Conservation (phyloP, 306 rosid genomes). For the Comarum palustre region DNA sequence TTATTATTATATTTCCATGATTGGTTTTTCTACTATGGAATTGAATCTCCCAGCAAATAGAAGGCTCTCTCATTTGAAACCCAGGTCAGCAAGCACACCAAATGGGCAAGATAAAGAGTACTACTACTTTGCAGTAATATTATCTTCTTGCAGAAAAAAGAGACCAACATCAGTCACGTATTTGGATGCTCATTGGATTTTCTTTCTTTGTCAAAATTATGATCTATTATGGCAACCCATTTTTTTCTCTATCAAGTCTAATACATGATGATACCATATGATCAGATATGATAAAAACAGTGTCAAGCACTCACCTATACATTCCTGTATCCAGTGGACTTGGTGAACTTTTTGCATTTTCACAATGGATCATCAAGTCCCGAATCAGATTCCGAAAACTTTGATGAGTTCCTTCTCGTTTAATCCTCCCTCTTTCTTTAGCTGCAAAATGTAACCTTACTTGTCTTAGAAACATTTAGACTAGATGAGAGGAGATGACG, state of each 20-base stretch:
- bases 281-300: neutral
- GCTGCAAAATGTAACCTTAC: neutral
- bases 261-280: neutral
- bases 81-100: constrained; percentile 21
- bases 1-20: neutral
- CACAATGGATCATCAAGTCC: neutral
- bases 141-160: neutral
- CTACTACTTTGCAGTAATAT: neutral
- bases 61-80: constrained; percentile 10
- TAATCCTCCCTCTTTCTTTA: neutral
- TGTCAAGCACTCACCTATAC: neutral
- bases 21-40: neutral
- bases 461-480: neutral
- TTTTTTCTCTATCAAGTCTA: neutral
- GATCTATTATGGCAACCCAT: neutral
- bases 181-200: constrained; percentile 11
- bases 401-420: constrained; percentile 3
- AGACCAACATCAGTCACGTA: constrained; percentile 11
- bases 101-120: constrained; percentile 6
- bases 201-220: neutral
- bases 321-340: neutral
- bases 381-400: neutral
- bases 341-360: neutral
- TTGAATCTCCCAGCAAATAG: constrained; percentile 10
- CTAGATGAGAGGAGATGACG: neutral